Percentiles rank a stretch among this genome's conserved stretches.
Conservation (phyloP, 192 early-diverging fungal species). For the Coemansia sp. region DNA sequence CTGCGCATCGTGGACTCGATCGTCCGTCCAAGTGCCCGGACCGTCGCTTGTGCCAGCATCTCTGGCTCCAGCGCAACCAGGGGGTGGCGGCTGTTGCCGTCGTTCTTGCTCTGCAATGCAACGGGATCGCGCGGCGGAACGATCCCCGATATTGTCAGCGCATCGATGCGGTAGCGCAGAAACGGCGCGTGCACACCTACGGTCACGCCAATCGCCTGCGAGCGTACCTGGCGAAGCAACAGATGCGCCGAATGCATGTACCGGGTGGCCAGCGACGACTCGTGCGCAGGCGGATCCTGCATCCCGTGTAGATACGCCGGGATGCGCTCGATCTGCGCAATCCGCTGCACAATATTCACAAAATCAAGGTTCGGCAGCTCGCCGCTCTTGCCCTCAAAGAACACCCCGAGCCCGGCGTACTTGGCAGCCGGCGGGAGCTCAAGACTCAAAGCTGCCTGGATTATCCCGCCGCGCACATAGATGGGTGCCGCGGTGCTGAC, state of each 20-base stretch:
- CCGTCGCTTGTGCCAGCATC: constrained; percentile 2
- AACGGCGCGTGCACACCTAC: constrained; percentile 46
- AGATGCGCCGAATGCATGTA: constrained; percentile 29
- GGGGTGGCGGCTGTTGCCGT: neutral
- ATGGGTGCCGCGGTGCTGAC: constrained; percentile 23
- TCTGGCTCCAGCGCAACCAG: neutral
- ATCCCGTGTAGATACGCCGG: constrained; percentile 52
- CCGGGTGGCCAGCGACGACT: constrained; percentile 10
- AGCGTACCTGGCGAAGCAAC: constrained; percentile 38
- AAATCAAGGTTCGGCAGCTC: constrained; percentile 91
- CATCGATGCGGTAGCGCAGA: constrained; percentile 73
- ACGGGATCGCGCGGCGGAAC: constrained; percentile 30
- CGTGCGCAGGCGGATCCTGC: constrained; percentile 13
- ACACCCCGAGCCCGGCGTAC: constrained; percentile 65
- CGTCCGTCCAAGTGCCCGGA: constrained; percentile 50
- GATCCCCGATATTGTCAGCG: constrained; percentile 61
- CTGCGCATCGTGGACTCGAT: constrained; percentile 82
- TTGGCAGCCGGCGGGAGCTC: constrained; percentile 72
- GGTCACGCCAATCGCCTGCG: constrained; percentile 46
- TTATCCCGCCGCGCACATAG: constrained; percentile 66
- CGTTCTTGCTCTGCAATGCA: constrained; percentile 4
- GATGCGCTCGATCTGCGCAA: constrained; percentile 54
- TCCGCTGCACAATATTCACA: constrained; percentile 70
- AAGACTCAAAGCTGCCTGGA: constrained; percentile 83
- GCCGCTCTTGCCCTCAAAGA: constrained; percentile 86